Evolutionary conservation across 257 asterid species (phyloP).

Genomic region (Nicotiana paniculata): DNA sequence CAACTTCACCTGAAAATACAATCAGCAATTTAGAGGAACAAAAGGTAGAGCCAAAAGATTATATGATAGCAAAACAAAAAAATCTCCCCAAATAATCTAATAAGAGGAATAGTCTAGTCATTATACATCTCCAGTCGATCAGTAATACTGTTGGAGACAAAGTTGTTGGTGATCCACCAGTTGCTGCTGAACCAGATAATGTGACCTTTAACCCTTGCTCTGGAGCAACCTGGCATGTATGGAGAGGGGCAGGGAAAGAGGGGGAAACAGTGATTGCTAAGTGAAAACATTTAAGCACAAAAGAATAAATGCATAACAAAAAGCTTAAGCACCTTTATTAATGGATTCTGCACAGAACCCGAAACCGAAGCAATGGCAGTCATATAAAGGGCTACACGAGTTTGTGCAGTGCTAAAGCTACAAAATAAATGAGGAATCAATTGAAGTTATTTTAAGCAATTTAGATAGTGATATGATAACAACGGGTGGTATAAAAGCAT

Average conservation of each 20-base stretch:
- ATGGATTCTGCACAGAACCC: constrained; percentile 63
- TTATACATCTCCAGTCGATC: constrained; percentile 77
- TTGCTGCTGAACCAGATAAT: constrained; percentile 78
- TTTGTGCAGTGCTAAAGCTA: constrained; percentile 84
- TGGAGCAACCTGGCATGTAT: constrained; percentile 52
- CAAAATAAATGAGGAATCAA: constrained; percentile 22
- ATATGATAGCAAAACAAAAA: background rate
- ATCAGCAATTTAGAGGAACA: constrained; percentile 17
- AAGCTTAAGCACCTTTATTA: constrained; percentile 50
- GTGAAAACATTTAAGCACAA: background rate
- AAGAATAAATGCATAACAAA: constrained; percentile 5
- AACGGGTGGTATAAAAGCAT: too few relatives aligned
- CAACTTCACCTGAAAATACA: constrained; percentile 52
- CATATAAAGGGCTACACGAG: constrained; percentile 62
- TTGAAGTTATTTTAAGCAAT: background rate
- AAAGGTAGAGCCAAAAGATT: constrained; percentile 4
- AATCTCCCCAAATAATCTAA: background rate
- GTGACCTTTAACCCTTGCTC: constrained; percentile 61
- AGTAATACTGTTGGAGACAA: constrained; percentile 65
- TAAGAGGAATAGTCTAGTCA: background rate
- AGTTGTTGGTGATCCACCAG: constrained; percentile 78
- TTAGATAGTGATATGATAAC: background rate
- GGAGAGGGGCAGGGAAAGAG: background rate
- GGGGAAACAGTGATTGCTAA: background rate
- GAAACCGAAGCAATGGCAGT: constrained; percentile 78